phyloP scores from a whole-genome alignment of 1,284 basidiomycete genomes.

The Apiotrichum porosum region DNA sequence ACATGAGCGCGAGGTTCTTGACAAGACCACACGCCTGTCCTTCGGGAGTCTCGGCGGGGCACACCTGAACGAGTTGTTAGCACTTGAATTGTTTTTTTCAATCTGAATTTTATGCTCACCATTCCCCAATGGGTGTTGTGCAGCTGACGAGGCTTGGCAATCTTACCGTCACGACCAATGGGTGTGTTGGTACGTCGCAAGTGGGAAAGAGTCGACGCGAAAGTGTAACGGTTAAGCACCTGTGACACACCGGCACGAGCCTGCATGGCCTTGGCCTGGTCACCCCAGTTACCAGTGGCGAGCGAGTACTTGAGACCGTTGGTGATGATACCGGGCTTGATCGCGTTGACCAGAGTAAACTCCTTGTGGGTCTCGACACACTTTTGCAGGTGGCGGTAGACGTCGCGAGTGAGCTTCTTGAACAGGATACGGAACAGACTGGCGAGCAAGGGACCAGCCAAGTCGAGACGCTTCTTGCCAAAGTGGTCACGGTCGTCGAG shows the following conservation, averaged over 20 bases:
- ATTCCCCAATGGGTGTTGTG: constrained; percentile 99
- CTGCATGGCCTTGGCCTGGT: constrained; percentile 97
- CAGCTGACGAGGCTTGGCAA: constrained; percentile 96
- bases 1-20: constrained; percentile 97
- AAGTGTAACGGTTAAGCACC: constrained; percentile 97
- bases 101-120: constrained; percentile 48
- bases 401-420: constrained; percentile 92
- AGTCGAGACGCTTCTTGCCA: constrained; percentile 93
- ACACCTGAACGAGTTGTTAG: constrained; percentile 52
- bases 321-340: constrained; percentile 94
- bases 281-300: constrained; percentile 99
- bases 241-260: constrained; percentile 98
- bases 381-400: constrained; percentile 96
- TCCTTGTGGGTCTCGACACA: constrained; percentile 96
- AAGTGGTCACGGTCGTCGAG: constrained; percentile 99
- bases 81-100: no score
- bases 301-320: constrained; percentile 98
- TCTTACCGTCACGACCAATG: constrained; percentile 96
- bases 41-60: constrained; percentile 98
- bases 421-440: constrained; percentile 98
- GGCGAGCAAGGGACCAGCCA: constrained; percentile 91
- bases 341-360: constrained; percentile 86
- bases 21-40: constrained; percentile 98
- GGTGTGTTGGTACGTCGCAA: constrained; percentile 97
- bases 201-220: constrained; percentile 96